Percentiles rank a stretch among this genome's conserved stretches.
Conservation (phyloP, 2,329 filamentous ascomycete species). For the Neurospora sp. region DNA sequence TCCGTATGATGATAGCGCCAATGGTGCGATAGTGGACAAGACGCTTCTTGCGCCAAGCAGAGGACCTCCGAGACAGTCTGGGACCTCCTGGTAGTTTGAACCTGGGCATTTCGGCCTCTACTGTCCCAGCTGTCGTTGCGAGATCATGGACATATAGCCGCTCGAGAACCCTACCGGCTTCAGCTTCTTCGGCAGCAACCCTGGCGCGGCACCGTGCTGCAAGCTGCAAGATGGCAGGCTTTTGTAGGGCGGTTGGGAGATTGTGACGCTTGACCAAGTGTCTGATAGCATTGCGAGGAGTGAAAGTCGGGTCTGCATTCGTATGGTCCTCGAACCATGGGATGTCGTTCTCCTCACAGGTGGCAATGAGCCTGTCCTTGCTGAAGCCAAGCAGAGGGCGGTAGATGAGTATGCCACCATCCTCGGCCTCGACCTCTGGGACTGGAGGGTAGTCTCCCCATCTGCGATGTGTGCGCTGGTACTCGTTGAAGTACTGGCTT, state of each 20-base stretch:
- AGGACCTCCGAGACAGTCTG: constrained; percentile 12
- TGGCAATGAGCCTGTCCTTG: constrained; percentile 64
- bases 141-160: constrained; percentile 37
- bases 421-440: constrained; percentile 35
- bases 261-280: constrained; percentile 46
- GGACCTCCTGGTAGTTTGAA: constrained; percentile 17
- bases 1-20: constrained; percentile 36
- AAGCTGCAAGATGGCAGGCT: constrained; percentile 52
- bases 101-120: constrained; percentile 34
- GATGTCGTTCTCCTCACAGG: constrained; percentile 58
- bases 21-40: constrained; percentile 30
- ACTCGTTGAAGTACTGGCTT: constrained; percentile 12
- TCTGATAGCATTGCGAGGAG: constrained; percentile 71
- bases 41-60: constrained; percentile 19
- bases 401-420: constrained; percentile 55
- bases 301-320: constrained; percentile 68
- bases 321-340: constrained; percentile 79
- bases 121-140: constrained; percentile 37
- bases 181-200: constrained; percentile 33
- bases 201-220: constrained; percentile 40
- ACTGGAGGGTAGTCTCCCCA: neutral
- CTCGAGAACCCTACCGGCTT: constrained; percentile 46
- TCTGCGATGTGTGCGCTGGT: constrained; percentile 14
- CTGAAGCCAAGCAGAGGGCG: constrained; percentile 61
- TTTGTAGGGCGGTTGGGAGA: constrained; percentile 62